Base-by-base conservation (phyloP, 2,329 filamentous ascomycete species). In the Neurospora crassa region DNA sequence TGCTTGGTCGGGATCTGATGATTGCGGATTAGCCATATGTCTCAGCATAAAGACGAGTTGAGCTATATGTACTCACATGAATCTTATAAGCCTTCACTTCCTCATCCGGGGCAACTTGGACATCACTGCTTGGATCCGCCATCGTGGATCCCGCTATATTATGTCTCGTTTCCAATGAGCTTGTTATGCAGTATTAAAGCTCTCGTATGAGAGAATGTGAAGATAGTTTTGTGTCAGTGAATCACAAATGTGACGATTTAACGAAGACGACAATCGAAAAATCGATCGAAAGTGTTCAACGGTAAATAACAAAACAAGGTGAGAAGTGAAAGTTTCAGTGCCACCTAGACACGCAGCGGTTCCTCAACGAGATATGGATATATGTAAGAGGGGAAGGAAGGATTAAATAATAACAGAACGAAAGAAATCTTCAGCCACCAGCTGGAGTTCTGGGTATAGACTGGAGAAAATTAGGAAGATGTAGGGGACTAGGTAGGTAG, bases 1-100 rank as follows among this genome's bases (percentile, higher is more conserved):
- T 92, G 92, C 76, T 86, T 88, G 70, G 85, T 87, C 2, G 89
- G 91, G 18, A 92, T 86, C 89, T 91, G 71, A 24, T 24, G 34
- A 53, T 34, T 67, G 45, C 59, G 29, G 24, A 63, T 71, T 20
- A 20, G 8, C 53, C 11, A 12, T n/a, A 16, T 29, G 40, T 20
- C n/a, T 41, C 12, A 59, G 5, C 34, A 20, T 37, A 34, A 37
- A 37, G 8, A 37, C 7, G 29, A 11, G 29, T 63, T 63, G 24
- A 18, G 8, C 41, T 67, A n/a, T 18, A 20, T 20, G 42, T 63
- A 81, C 86, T 82, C 76, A 89, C 87, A 78, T 87, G 87, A 70
- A 89, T 85, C 71, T 80, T 85, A 79, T 89, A 89, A 69, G 84
- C 83, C 77, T 83, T 84, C 63, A 88, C 77, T 73, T 87, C 84